Base-by-base conservation (phyloP, 1,284 basidiomycete species). In the Sphagnurus paluster region DNA sequence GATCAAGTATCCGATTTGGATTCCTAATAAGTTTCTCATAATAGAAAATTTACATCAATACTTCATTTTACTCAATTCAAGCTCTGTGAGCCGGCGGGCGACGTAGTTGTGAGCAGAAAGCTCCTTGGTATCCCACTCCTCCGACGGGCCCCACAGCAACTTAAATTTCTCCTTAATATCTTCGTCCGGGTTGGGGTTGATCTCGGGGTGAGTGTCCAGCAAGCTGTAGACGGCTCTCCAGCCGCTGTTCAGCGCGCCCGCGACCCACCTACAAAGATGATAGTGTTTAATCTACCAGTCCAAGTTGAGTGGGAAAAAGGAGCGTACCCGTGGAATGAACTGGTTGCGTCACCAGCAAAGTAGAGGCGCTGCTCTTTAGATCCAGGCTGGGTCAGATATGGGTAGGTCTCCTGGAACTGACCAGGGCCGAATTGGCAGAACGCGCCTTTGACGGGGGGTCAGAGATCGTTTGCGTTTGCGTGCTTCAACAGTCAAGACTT, bases 341-440 rank as follows among this genome's bases (percentile, higher is more conserved):
- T 58, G 4, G 44, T 45, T 6, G 50, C 49, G 10, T 56, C 56
- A 23, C 56, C 56, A 26, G 56, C 55, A 16, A 58, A 58, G 51
- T 51, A 46, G 28, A 58, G 37, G 20, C 46, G 24, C 10, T 49
- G 49, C 7, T 38, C 30, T 4, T 44, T 34, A 7, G 51, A 49
- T 4, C 48, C 57, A 14, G 55, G 55, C 20, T 37, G 39, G 2
- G 48, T 58, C 4, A 56, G 11, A 7, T 34, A 19, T 1, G 52
- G 45, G 33, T 58, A 58, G 17, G 39, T 41, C 29, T 53, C 16
- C 20, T 50, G 47, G 43, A 55, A 58, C 29, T 56, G 40, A 11
- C 49, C 51, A 3, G 56, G 53, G 24, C 52, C 55, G 26, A 56
- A 58, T 23, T 40, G 42, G 33, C 37, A 38, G 36, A 56, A 58